Evolutionary conservation across 2,329 filamentous ascomycete genomes (phyloP), one percentile per base, ranked within the genome.

Genomic region (Xylariaceae sp.): DNA sequence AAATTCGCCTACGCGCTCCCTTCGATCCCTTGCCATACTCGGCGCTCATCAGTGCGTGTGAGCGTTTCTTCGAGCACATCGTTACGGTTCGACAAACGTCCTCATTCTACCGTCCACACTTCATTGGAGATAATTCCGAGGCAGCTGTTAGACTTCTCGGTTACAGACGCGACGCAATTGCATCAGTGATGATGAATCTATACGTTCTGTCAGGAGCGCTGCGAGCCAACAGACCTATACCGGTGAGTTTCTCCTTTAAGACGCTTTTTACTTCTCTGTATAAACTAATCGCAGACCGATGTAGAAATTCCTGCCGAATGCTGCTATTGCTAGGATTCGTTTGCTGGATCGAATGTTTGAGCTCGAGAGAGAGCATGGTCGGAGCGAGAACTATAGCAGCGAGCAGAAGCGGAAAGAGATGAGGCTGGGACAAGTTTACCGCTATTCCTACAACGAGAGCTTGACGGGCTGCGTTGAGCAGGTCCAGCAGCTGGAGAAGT

Each of bases 41-140:
- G 2, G 81, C 77, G 11, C 77, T 85, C 4, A 80, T 83, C 52
- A 78, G 80, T 62, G 75, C 77, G 5, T 83, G 80, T 57, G 82
- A 85, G 68, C 75, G 76, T 3, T 84, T 85, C 73, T 84, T 85
- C 63, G 82, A 85, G 62, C 80, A 84, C 61, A 75, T 84, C 58
- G 78, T 85, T 30, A 76, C 80, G 15, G 77, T 85, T 3, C 79
- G 83, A 5, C 82, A 85, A 66, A 81, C 82, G 2, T 81, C 80
- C 1, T 70, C 85, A 13, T 82, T 82, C 66, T 84, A 84, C 67
- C 79, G 83, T 58, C 79, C 81, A 1, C 77, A 76, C 39, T 80
- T 79, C 62, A 75, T 82, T 56, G 74, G 78, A 53, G 79, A 80
- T 60, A 77, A 80, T 62, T 74, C 78, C 8, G 72, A 77, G n/a